phyloP scores from a whole-genome alignment of 768 basidiomycete genomes.

The Phanerodontia chrysosporium region DNA sequence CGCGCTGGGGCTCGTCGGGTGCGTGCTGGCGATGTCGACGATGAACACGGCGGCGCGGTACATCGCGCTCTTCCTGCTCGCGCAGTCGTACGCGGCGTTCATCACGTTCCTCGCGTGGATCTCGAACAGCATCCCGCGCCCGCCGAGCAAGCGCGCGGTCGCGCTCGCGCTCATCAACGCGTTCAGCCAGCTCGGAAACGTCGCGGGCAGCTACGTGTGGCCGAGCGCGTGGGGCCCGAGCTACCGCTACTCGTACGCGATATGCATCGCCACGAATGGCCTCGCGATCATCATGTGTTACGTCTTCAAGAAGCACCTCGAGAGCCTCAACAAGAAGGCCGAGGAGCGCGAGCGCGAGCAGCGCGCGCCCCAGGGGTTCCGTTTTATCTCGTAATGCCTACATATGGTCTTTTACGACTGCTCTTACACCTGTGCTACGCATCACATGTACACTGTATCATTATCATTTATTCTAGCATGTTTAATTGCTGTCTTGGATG shows the following conservation, averaged over 20 bases:
- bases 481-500: too few relatives aligned
- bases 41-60: slow-evolving; percentile 62
- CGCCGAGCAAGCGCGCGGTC: slow-evolving; percentile 86
- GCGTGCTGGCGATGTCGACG: slow-evolving; percentile 59
- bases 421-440: background rate
- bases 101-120: slow-evolving; percentile 58
- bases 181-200: slow-evolving; percentile 79
- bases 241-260: slow-evolving; percentile 66
- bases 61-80: slow-evolving; percentile 73
- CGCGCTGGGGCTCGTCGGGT: slow-evolving; percentile 60
- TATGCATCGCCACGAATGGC: slow-evolving; percentile 62
- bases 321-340: slow-evolving; percentile 25
- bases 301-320: slow-evolving; percentile 29
- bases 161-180: slow-evolving; percentile 80
- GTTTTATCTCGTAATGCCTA: slow-evolving; percentile 41
- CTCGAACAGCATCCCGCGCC: slow-evolving; percentile 61
- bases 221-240: slow-evolving; percentile 65
- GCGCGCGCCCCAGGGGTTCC: slow-evolving; percentile 34
- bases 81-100: slow-evolving; percentile 69
- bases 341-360: slow-evolving; percentile 38
- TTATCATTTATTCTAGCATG: background rate
- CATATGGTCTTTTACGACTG: too few relatives aligned
- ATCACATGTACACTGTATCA: background rate
- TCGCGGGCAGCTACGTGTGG: slow-evolving; percentile 78
- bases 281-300: slow-evolving; percentile 34